Base-by-base conservation (phyloP, 164 flowering plant genomes). In the Piper longum region DNA sequence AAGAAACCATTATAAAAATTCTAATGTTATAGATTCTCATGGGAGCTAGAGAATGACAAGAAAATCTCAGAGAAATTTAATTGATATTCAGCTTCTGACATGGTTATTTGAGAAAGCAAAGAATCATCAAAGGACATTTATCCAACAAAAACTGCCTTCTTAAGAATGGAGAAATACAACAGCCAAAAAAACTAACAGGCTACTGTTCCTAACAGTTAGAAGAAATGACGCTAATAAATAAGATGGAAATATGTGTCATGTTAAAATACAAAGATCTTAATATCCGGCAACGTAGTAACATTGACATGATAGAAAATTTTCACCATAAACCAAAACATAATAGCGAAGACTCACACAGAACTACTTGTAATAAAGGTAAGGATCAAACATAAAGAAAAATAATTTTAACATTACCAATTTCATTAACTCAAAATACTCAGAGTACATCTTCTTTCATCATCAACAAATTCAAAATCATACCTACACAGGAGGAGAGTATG, bases 401-500 rank as follows among this genome's bases (percentile, higher is more conserved):
- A 56, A 36, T 7, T 11, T 11, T 56, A 66, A 41, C 64, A 61
- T 71, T 80, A 88, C 98, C 81, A 91, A 78, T 71, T 91, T 80
- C 62, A 91, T 73, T 41, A 91, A 77, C 75, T 91, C 96, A 73
- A 79, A 89, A 66, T 91, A 91, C 64, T 87, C 87, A 60, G 74
- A 77, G 72, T 87, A 80, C 88, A 81, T 84, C 75, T 72, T 85
- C 82, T 89, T 44, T 91, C 96, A 60, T 95, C 98, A 77, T 91
- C 98, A 67, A 91, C 79, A 76, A 91, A 89, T 48, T 95, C 98
- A 80, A 87, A 91, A 72, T 91, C 92, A 76, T 82, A 91, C 73
- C 98, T 91, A 79, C 81, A 77, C 2, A 54, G 61, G 68, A 39
- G 59, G 58, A 18, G 57, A 41, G 48, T 43, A 54, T 44, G 42